A percentile compares a stretch with the other conserved stretches of the same genome.
Conservation (phyloP, 2,329 filamentous ascomycete genomes). For the Coniella vitis region DNA sequence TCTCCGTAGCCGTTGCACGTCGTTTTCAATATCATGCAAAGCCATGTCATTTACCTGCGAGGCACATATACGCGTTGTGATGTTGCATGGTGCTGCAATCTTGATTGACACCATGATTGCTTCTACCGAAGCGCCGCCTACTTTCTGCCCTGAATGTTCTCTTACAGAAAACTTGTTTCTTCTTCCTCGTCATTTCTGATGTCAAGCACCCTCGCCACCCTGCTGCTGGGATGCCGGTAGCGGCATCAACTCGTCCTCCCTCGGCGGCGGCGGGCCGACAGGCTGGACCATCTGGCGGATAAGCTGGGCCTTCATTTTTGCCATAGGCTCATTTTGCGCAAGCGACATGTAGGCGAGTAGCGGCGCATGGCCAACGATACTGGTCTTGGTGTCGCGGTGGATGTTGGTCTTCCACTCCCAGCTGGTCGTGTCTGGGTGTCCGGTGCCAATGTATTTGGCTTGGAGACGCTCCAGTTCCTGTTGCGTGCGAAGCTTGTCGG, state of each 20-base stretch:
- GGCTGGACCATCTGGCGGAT: slow-evolving; percentile 73
- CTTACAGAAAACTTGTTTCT: background rate
- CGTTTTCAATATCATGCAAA: no score
- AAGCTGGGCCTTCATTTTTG: slow-evolving; percentile 72
- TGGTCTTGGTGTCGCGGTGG: slow-evolving; percentile 84
- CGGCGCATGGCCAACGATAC: slow-evolving; percentile 82
- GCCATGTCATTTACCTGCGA: no score
- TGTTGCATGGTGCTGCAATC: no score
- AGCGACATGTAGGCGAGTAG: slow-evolving; percentile 84
- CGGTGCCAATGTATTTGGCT: slow-evolving; percentile 91
- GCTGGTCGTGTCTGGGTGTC: slow-evolving; percentile 91
- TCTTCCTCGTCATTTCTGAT: background rate
- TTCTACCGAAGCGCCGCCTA: no score
- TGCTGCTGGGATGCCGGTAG: slow-evolving; percentile 13
- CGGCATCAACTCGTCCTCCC: slow-evolving; percentile 38
- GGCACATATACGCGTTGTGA: no score
- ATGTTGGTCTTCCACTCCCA: slow-evolving; percentile 98
- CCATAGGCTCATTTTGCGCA: slow-evolving; percentile 76
- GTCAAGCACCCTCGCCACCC: background rate
- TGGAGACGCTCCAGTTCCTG: slow-evolving; percentile 97
- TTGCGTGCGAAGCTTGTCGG: slow-evolving; percentile 94
- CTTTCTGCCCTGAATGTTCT: background rate
- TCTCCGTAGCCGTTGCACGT: background rate
- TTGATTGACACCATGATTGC: no score
- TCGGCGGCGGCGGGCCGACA: slow-evolving; percentile 48